These are phyloP conservation scores for Monilinia fructicola DNA, from an alignment of 2,329 filamentous ascomycete genomes.

Conservation along the genomic window DNA sequence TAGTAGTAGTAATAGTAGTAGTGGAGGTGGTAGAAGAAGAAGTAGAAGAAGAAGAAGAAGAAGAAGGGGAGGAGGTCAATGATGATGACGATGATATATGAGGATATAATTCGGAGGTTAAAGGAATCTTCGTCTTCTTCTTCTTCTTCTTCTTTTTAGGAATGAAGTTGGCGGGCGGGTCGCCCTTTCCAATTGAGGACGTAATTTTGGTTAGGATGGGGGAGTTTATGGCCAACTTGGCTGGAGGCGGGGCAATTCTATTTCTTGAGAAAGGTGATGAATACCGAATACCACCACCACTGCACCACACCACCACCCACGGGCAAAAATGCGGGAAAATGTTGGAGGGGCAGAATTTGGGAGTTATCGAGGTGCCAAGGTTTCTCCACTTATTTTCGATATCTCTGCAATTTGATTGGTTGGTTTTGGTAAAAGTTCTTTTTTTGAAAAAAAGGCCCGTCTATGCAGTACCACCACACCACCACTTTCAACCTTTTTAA, in stretches of 20 bases:
- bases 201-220: slow-evolving; percentile 25
- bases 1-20: not conserved
- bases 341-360: slow-evolving; percentile 18
- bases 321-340: slow-evolving; percentile 1
- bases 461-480: slow-evolving; percentile 14
- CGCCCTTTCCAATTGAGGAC: slow-evolving; percentile 26
- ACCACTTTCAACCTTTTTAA: not conserved
- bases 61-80: not conserved
- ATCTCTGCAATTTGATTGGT: not conserved
- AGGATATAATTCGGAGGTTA: slow-evolving; percentile 7
- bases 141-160: not conserved
- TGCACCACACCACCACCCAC: not conserved
- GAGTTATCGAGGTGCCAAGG: not conserved
- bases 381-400: not conserved
- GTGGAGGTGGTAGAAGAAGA: not conserved
- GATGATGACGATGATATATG: slow-evolving; percentile 17
- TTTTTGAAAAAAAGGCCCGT: slow-evolving; percentile 23
- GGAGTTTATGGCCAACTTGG: slow-evolving; percentile 22
- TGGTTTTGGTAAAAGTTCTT: no score
- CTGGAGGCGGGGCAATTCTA: slow-evolving; percentile 18
- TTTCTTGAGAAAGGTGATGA: not conserved
- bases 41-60: not conserved
- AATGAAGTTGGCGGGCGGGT: slow-evolving; percentile 20
- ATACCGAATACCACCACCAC: not conserved
- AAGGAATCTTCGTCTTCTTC: slow-evolving; percentile 6